Conservation (phyloP, 768 basidiomycete genomes). For the Mycena metata region DNA sequence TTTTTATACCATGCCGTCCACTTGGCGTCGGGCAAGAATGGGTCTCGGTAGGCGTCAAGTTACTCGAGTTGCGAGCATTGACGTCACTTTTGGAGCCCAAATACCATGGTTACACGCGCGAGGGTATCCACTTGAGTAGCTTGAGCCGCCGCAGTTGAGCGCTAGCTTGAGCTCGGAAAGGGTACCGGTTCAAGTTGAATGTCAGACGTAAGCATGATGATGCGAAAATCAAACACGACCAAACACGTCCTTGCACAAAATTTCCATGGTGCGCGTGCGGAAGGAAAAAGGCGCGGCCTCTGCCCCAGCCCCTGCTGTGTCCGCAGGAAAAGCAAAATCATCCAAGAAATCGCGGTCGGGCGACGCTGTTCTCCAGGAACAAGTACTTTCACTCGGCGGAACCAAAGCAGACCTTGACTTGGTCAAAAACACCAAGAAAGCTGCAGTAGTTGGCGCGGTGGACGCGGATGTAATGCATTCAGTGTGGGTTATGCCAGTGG, state of each 20-base stretch:
- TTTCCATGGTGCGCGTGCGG: slow-evolving; percentile 42
- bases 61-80: no score
- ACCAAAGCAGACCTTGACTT: slow-evolving; percentile 62
- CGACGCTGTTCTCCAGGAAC: slow-evolving; percentile 45
- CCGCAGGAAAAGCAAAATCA: slow-evolving; percentile 28
- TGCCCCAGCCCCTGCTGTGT: slow-evolving; percentile 14
- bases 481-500: not conserved
- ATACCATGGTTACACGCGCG: no score
- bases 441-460: slow-evolving; percentile 43
- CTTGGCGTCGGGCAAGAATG: no score
- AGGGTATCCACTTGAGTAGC: no score
- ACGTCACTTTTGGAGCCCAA: no score
- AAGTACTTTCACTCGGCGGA: slow-evolving; percentile 60
- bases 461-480: slow-evolving; percentile 50
- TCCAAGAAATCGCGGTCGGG: slow-evolving; percentile 33
- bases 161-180: no score
- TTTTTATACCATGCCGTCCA: no score
- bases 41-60: no score
- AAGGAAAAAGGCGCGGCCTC: slow-evolving; percentile 41
- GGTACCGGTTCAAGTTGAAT: no score
- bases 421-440: slow-evolving; percentile 55
- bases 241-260: slow-evolving; percentile 19
- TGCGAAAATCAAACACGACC: slow-evolving; percentile 4
- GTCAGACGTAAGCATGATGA: not conserved
- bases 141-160: no score